phyloP scores from a whole-genome alignment of 306 rosid genomes.

The Aeschynomene evenia region DNA sequence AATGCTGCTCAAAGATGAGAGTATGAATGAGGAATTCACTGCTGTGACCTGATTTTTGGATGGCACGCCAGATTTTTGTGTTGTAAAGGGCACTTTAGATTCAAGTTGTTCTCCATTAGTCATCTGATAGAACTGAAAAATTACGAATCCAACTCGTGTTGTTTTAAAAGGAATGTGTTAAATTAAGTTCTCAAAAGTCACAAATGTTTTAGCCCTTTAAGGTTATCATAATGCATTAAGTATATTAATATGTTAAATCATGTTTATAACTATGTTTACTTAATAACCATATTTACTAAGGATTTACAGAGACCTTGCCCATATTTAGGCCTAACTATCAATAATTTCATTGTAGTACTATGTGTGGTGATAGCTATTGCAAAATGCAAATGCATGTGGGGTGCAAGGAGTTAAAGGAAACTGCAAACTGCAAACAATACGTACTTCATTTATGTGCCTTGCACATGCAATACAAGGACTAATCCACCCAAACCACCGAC shows the following conservation, averaged over 20 bases:
- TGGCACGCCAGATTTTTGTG: slow-evolving; percentile 27
- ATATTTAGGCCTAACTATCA: not conserved
- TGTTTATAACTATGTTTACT: not conserved
- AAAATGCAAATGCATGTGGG: not conserved
- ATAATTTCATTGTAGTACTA: not conserved
- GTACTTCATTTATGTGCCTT: not conserved
- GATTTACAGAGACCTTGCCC: no score
- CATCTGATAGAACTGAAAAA: not conserved
- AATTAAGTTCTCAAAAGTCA: not conserved
- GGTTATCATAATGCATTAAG: not conserved
- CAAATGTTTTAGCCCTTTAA: not conserved
- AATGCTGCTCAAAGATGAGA: not conserved
- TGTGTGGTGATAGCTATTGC: not conserved
- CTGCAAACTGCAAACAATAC: not conserved
- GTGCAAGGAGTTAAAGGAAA: not conserved
- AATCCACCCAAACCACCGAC: not conserved
- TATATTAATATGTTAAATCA: not conserved
- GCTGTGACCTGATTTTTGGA: not conserved
- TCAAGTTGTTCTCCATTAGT: not conserved
- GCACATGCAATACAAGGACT: not conserved
- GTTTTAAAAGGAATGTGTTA: not conserved
- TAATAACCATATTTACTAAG: no score
- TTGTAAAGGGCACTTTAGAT: not conserved
- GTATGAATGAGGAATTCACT: not conserved
- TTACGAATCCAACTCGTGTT: not conserved